Percentiles rank a stretch among this genome's conserved stretches.
These are phyloP conservation scores for Blumeriella jaapii DNA, from an alignment of 2,329 filamentous ascomycete genomes.

Conservation along the genomic window DNA sequence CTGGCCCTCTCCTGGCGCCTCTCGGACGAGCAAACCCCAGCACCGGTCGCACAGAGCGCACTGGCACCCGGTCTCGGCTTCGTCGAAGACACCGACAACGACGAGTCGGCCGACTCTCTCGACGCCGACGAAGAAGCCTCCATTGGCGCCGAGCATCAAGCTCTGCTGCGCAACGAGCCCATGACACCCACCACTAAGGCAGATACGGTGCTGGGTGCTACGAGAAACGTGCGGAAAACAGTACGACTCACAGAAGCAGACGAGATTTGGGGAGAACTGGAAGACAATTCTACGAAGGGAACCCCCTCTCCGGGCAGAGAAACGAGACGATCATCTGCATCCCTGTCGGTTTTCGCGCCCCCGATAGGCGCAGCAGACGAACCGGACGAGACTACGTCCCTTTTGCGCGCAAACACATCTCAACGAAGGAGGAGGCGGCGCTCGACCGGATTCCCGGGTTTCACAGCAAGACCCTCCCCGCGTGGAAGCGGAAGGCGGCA, in stretches of 20 bases:
- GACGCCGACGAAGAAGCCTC: slow-evolving; percentile 27
- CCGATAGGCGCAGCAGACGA: slow-evolving; percentile 7
- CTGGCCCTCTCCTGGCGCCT: slow-evolving; percentile 89
- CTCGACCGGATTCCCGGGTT: slow-evolving; percentile 51
- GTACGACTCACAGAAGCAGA: slow-evolving; percentile 45
- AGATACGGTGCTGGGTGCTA: slow-evolving; percentile 23
- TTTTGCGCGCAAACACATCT: slow-evolving; percentile 17
- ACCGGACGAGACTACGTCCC: slow-evolving; percentile 20
- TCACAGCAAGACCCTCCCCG: slow-evolving; percentile 36
- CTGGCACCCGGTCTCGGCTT: slow-evolving; percentile 76
- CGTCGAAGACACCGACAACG: slow-evolving; percentile 56
- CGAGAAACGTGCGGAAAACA: slow-evolving; percentile 20
- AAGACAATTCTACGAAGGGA: slow-evolving; percentile 53
- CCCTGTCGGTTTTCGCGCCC: slow-evolving; percentile 1
- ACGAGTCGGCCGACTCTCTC: slow-evolving; percentile 39
- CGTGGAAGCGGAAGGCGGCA: slow-evolving; percentile 23
- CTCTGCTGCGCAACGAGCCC: slow-evolving; percentile 22
- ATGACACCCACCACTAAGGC: slow-evolving; percentile 25
- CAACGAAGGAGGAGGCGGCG: slow-evolving; percentile 36
- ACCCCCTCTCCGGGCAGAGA: slow-evolving; percentile 20
- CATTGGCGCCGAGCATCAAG: slow-evolving; percentile 22
- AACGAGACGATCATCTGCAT: slow-evolving; percentile 10
- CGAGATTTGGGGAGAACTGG: slow-evolving; percentile 81
- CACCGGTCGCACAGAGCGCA: slow-evolving; percentile 50
- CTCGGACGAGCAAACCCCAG: slow-evolving; percentile 60